Evolutionary conservation across 495 filamentous ascomycete genomes (phyloP), one percentile per base, ranked within the genome.

Genomic region (Neurospora hispaniola): DNA sequence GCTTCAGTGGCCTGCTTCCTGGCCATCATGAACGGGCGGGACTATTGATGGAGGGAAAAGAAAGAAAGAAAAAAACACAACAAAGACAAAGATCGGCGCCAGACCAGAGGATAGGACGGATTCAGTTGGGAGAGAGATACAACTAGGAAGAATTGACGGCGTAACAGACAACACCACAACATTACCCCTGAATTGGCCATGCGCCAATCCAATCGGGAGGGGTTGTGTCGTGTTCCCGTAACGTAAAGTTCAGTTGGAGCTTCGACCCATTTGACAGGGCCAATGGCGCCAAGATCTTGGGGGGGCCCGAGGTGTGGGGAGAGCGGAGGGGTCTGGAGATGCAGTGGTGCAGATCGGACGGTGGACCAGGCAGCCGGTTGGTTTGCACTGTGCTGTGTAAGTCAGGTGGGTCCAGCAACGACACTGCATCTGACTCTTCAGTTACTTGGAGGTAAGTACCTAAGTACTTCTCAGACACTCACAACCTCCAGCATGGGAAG

Each of bases 1-100:
- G 72, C 71, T 10, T 48, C 42, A 40, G 38, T 74, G 39, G 43
- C 72, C 48, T 79, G 75, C 66, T 71, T 77, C 31, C 73, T 72
- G 6, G 59, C 74, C 78, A 78, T 80, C 14, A 66, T 27, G 54
- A 23, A 66, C 27, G 54, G 27, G 48, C 4, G 35, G 18, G 14
- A 38, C 4, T 38, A 38, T 2, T 31, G 27, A 38, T 38, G 35
- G 5, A 38, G 35, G 35, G 5, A 38, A 38, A 38, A 5, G 3
- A 38, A 38, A 38, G 5, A 5, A 5, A 38, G 5, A 12, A 18
- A 38, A 35, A 62, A 16, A 5, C 23, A 23, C 23, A 23, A 59
- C 11, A 23, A 59, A 59, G 23, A 59, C 10, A 27, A 59, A 31
- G 27, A 23, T 14, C 7, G 48, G 54, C 11, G 54, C 54, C 12